These are phyloP conservation scores for Aethionema arabicum DNA, from an alignment of 345 rosid genomes.

Conservation along the genomic window DNA sequence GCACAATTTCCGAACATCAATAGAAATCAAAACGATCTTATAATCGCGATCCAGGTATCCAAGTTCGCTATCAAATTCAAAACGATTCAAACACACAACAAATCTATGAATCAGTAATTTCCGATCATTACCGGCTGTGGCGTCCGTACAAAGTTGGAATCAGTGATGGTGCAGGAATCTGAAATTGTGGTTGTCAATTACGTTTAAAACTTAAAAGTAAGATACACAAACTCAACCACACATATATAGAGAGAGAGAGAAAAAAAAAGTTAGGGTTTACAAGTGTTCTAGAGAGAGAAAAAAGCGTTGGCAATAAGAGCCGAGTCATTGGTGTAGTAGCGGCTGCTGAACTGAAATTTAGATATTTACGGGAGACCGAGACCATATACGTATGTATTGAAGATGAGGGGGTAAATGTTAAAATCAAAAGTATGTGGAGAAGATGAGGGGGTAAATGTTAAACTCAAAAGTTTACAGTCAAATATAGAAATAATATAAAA, in stretches of 20 bases:
- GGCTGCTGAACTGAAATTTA: neutral
- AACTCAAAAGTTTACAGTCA: neutral
- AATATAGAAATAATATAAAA: neutral
- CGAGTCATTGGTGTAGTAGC: conserved; percentile 34
- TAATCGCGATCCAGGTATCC: too few species aligned
- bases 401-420: neutral
- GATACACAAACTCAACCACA: neutral
- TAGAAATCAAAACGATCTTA: too few species aligned
- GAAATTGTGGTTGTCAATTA: neutral
- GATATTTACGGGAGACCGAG: neutral
- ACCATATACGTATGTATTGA: too few species aligned
- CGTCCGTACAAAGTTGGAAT: neutral
- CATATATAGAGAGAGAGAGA: conserved; percentile 8
- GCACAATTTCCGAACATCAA: too few species aligned
- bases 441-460: neutral
- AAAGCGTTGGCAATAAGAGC: conserved; percentile 33
- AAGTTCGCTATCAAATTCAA: too few species aligned
- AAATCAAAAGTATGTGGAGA: neutral
- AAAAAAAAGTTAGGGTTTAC: conserved; percentile 7
- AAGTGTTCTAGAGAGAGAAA: conserved; percentile 33
- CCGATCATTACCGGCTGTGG: too few species aligned
- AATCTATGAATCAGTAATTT: too few species aligned
- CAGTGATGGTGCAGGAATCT: neutral
- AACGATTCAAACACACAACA: too few species aligned
- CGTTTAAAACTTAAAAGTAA: neutral